phyloP scores from a whole-genome alignment of 1,284 basidiomycete species.

The Leccinum pachyderme region DNA sequence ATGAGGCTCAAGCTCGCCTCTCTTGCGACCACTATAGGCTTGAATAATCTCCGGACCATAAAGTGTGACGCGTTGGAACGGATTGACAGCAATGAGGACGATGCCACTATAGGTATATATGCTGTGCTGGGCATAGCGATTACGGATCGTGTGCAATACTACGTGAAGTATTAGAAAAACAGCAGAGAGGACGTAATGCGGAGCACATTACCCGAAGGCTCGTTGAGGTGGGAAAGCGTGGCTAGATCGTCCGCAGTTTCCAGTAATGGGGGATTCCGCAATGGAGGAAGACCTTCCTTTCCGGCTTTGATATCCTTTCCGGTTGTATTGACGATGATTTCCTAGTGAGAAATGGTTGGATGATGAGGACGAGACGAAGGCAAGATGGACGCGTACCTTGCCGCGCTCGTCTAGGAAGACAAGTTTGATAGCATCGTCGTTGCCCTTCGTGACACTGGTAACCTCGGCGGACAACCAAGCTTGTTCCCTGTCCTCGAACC shows the following conservation, averaged over 20 bases:
- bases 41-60: constrained; percentile 98
- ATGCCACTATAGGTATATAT: constrained; percentile 99
- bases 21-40: constrained; percentile 89
- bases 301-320: constrained; percentile 74
- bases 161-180: constrained; percentile 7
- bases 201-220: constrained; percentile 79
- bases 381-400: constrained; percentile 55
- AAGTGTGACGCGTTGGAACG: constrained; percentile 90
- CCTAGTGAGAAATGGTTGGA: constrained; percentile 44
- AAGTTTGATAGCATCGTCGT: constrained; percentile 73
- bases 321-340: constrained; percentile 75
- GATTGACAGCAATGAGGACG: constrained; percentile 97
- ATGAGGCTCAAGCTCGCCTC: constrained; percentile 97
- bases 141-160: constrained; percentile 97
- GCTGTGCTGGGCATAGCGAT: constrained; percentile 94
- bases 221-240: constrained; percentile 96
- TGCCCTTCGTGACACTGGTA: constrained; percentile 55
- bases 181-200: not conserved
- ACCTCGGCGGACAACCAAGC: constrained; percentile 93
- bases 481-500: constrained; percentile 90
- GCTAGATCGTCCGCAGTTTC: constrained; percentile 98
- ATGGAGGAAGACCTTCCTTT: constrained; percentile 78
- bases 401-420: constrained; percentile 83
- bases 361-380: constrained; percentile 9
- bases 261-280: constrained; percentile 94